Percentiles rank a stretch among this genome's conserved stretches.
Conservation (phyloP, 2,329 filamentous ascomycete genomes). For the Aspergillus puulaauensis region DNA sequence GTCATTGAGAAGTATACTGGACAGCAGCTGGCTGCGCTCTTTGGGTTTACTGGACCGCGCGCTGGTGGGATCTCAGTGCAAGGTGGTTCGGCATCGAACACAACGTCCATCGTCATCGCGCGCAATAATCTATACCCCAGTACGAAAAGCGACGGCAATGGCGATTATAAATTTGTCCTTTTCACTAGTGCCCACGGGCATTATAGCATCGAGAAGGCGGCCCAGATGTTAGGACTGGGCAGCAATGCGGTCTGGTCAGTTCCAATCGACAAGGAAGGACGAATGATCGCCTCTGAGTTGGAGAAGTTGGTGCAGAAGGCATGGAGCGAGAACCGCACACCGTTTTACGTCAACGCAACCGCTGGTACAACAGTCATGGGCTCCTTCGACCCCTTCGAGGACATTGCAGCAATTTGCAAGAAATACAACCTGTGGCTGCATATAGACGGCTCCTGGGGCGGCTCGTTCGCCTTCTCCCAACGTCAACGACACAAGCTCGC, state of each 20-base stretch:
- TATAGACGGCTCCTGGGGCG: conserved; percentile 90
- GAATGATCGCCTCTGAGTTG: conserved; percentile 69
- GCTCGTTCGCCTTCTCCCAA: conserved; percentile 74
- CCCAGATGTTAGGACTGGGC: conserved; percentile 85
- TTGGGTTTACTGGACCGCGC: conserved; percentile 69
- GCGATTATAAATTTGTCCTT: conserved; percentile 65
- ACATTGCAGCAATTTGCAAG: conserved; percentile 69
- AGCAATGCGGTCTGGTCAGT: conserved; percentile 70
- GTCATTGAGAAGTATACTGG: conserved; percentile 84
- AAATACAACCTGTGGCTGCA: conserved; percentile 83
- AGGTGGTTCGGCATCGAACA: conserved; percentile 81
- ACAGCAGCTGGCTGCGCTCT: conserved; percentile 69
- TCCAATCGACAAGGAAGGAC: conserved; percentile 68
- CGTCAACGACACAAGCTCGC: conserved; percentile 63
- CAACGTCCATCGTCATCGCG: conserved; percentile 80
- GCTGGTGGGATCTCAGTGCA: conserved; percentile 73
- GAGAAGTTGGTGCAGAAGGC: conserved; percentile 62
- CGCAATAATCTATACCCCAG: conserved; percentile 80
- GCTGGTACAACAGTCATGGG: conserved; percentile 93
- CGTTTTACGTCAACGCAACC: conserved; percentile 93
- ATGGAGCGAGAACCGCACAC: conserved; percentile 68
- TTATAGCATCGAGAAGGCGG: conserved; percentile 92
- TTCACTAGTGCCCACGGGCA: conserved; percentile 91
- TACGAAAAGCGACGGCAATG: conserved; percentile 73
- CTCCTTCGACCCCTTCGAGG: conserved; percentile 77